phyloP scores from a whole-genome alignment of 176 grass and related monocot species.

The Musa itinerans region DNA sequence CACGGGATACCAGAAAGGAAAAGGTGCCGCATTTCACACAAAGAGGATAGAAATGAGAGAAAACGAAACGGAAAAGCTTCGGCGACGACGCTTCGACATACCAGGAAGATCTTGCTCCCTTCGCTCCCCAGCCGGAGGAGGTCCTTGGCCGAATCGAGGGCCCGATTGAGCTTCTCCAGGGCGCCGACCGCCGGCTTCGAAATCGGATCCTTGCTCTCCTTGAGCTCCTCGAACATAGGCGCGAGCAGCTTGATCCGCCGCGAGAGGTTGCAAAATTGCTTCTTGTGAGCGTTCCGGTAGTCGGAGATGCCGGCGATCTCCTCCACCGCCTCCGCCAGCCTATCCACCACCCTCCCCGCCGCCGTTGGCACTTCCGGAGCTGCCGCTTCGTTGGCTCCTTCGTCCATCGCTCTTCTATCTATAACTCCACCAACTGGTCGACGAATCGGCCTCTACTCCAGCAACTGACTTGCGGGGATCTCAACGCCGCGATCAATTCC shows the following conservation, averaged over 20 bases:
- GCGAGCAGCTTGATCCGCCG: constrained; percentile 25
- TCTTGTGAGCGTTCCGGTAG: constrained; percentile 19
- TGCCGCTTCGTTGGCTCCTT: neutral
- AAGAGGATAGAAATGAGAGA: neutral
- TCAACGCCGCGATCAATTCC: neutral
- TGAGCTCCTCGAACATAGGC: constrained; percentile 21
- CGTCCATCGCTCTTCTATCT: neutral
- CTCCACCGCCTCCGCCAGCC: constrained; percentile 4
- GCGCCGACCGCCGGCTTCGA: neutral
- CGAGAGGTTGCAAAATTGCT: constrained; percentile 21
- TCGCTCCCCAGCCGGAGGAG: constrained; percentile 15
- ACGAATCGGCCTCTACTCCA: neutral
- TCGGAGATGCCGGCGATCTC: constrained; percentile 15
- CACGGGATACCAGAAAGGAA: neutral
- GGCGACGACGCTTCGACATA: neutral
- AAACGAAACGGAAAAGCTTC: neutral
- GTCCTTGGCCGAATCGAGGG: constrained; percentile 6
- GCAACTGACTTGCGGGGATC: neutral
- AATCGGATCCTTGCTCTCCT: constrained; percentile 10
- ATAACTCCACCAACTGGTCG: neutral
- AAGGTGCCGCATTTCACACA: constrained; percentile 1
- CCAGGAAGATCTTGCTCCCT: constrained; percentile 24
- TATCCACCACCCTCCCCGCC: neutral
- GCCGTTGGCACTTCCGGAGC: neutral
- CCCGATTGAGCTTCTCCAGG: neutral